phyloP scores from a whole-genome alignment of 1,284 basidiomycete genomes.

The Trichosporon inkin region DNA sequence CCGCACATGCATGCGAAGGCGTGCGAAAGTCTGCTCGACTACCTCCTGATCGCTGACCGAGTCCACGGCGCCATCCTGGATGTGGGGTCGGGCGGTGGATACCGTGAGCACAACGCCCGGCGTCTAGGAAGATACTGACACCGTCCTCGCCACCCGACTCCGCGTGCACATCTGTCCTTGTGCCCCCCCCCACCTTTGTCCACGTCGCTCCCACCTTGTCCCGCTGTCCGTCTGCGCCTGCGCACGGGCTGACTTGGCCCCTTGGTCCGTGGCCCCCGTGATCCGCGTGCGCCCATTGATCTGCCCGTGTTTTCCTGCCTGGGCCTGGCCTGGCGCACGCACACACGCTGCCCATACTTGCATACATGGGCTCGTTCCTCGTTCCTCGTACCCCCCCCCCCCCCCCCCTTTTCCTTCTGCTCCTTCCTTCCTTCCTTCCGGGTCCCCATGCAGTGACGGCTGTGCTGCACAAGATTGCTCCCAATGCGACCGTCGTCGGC shows the following conservation, averaged over 20 bases:
- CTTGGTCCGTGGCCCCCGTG: not conserved
- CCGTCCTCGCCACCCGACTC: not conserved
- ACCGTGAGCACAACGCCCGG: constrained; percentile 55
- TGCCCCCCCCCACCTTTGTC: not conserved
- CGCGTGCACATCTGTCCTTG: not conserved
- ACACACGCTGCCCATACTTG: not conserved
- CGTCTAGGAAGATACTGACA: not conserved
- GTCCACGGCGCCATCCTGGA: constrained; percentile 38
- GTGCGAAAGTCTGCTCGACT: constrained; percentile 38
- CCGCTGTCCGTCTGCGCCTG: not conserved
- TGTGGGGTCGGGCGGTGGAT: constrained; percentile 57
- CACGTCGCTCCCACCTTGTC: not conserved
- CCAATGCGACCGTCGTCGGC: constrained; percentile 68
- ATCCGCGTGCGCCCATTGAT: not conserved
- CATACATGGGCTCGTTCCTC: no score
- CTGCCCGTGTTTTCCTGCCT: not conserved
- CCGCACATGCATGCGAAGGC: constrained; percentile 52
- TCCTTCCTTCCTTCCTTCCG: not conserved
- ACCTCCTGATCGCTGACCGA: constrained; percentile 25
- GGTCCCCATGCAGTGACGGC: constrained; percentile 51
- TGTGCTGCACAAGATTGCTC: constrained; percentile 66
- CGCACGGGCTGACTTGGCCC: not conserved
- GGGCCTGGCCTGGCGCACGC: not conserved
- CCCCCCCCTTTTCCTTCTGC: not conserved
- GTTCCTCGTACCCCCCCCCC: not conserved